Percentiles rank a stretch among this genome's conserved stretches.
phyloP scores from a whole-genome alignment of 306 rosid genomes.

The Prinsepia uniflora region DNA sequence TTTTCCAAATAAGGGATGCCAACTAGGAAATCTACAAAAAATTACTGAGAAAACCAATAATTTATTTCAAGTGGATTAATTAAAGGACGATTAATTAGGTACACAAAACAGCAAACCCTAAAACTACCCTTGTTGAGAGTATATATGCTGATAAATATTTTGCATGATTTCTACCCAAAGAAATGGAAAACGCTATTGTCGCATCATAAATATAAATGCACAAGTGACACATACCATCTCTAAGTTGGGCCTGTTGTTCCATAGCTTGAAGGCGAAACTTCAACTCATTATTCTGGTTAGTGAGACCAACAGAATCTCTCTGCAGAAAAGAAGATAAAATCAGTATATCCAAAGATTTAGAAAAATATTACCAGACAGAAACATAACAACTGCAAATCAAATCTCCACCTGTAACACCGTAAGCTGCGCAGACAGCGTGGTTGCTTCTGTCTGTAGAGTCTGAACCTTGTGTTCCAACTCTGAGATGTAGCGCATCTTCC shows the following conservation, averaged over 20 bases:
- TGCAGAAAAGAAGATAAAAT: slow-evolving; percentile 28
- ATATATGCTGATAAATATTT: not conserved
- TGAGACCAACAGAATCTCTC: slow-evolving; percentile 88
- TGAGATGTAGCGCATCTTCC: slow-evolving; percentile 90
- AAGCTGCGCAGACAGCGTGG: slow-evolving; percentile 88
- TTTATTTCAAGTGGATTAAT: too few relatives aligned
- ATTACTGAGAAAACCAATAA: too few relatives aligned
- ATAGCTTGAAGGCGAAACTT: slow-evolving; percentile 98
- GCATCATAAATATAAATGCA: slow-evolving; percentile 1
- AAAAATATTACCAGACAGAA: not conserved
- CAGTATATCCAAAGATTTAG: slow-evolving; percentile 6
- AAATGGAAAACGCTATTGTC: not conserved
- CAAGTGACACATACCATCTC: slow-evolving; percentile 61
- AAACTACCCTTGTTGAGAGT: too few relatives aligned
- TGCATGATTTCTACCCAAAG: not conserved
- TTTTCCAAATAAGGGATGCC: not conserved
- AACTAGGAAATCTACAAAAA: not conserved
- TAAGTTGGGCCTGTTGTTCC: slow-evolving; percentile 95
- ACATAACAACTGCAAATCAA: slow-evolving; percentile 4
- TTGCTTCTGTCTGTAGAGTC: slow-evolving; percentile 91
- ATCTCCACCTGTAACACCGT: slow-evolving; percentile 72
- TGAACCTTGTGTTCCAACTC: slow-evolving; percentile 96
- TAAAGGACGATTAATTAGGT: too few relatives aligned
- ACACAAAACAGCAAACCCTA: too few relatives aligned
- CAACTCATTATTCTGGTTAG: slow-evolving; percentile 85